Evolutionary conservation across 1,284 basidiomycete species (phyloP).

Genomic region (Xerocomus nothofagi): DNA sequence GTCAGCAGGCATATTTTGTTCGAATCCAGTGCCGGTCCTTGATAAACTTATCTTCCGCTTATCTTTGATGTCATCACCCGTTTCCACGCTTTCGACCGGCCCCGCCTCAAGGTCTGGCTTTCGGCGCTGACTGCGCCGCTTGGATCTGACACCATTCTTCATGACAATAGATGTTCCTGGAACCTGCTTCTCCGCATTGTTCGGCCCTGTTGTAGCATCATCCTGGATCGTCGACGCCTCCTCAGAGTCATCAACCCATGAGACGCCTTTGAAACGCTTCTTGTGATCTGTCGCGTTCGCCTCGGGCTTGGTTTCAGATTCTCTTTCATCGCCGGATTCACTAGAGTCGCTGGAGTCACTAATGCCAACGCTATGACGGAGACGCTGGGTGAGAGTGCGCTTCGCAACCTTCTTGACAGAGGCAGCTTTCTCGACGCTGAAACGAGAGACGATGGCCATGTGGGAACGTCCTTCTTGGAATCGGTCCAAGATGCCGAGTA

Average conservation of each 20-base stretch:
- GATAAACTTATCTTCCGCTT: constrained; percentile 46
- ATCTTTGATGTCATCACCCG: constrained; percentile 28
- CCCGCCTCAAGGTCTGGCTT: constrained; percentile 43
- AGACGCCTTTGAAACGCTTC: constrained; percentile 31
- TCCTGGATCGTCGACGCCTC: constrained; percentile 38
- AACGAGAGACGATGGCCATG: constrained; percentile 85
- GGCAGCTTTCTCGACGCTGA: constrained; percentile 52
- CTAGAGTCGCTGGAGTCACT: constrained; percentile 54
- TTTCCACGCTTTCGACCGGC: constrained; percentile 17
- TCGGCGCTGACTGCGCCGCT: constrained; percentile 20
- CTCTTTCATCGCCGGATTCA: constrained; percentile 44
- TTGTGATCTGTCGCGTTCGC: constrained; percentile 6
- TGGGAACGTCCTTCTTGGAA: constrained; percentile 92
- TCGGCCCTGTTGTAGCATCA: constrained; percentile 32
- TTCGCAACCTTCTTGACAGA: constrained; percentile 45
- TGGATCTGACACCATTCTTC: constrained; percentile 22
- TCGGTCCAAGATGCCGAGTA: constrained; percentile 84
- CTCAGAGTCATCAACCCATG: constrained; percentile 29
- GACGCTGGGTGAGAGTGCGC: constrained; percentile 67
- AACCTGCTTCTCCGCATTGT: constrained; percentile 24
- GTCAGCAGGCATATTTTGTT: constrained; percentile 84
- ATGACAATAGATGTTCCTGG: constrained; percentile 17
- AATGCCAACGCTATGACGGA: constrained; percentile 64
- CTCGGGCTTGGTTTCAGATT: constrained; percentile 31
- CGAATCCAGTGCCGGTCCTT: constrained; percentile 45